A percentile compares a stretch with the other conserved stretches of the same genome.
phyloP scores from a whole-genome alignment of 1,284 basidiomycete genomes.

The Ganoderma lingzhi region DNA sequence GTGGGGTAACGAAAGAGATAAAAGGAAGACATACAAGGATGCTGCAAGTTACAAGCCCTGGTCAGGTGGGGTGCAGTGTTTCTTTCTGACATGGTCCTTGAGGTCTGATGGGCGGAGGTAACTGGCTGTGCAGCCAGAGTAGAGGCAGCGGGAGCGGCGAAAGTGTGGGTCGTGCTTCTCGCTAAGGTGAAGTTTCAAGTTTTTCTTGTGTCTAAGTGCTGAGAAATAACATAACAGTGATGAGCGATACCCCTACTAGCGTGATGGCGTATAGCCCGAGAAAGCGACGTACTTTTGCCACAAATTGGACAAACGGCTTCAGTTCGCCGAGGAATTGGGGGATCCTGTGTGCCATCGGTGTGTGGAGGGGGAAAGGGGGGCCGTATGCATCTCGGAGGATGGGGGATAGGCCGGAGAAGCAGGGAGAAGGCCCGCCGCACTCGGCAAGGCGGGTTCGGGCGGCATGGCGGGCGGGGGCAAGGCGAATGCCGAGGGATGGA shows the following conservation, averaged over 20 bases:
- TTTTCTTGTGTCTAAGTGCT: background rate
- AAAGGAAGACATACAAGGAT: background rate
- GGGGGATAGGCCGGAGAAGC: background rate
- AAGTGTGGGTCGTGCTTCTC: background rate
- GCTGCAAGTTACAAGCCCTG: background rate
- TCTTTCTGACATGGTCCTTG: background rate
- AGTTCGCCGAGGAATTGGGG: background rate
- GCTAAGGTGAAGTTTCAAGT: background rate
- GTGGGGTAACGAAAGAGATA: background rate
- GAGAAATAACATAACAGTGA: background rate
- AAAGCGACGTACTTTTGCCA: background rate
- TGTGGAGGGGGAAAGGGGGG: background rate
- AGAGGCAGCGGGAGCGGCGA: background rate
- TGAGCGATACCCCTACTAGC: too few species aligned
- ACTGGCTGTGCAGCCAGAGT: background rate
- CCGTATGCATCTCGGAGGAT: too few species aligned
- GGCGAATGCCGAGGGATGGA: background rate
- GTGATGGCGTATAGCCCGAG: background rate
- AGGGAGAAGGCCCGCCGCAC: background rate
- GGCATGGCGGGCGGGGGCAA: background rate
- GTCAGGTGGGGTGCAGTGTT: background rate
- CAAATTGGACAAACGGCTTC: background rate
- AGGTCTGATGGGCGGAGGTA: background rate
- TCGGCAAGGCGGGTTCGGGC: background rate
- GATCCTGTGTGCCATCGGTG: background rate